Evolutionary conservation across 768 basidiomycete genomes (phyloP).

Genomic region (Pleurotus eryngii): DNA sequence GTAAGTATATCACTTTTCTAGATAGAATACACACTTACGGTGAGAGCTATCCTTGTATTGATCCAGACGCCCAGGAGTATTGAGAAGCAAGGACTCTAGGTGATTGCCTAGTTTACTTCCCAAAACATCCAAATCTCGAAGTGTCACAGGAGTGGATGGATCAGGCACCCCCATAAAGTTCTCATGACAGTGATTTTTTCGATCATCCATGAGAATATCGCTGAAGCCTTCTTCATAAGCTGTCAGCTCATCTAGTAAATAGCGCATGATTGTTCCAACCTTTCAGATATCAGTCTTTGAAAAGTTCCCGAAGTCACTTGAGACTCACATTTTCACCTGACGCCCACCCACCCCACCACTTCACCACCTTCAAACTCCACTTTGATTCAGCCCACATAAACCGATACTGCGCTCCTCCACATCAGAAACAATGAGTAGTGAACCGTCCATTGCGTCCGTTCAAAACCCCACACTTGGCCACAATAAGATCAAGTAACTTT

Average conservation of each 20-base stretch:
- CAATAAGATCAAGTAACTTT: slow-evolving; percentile 17
- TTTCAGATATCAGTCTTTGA: not conserved
- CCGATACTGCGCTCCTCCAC: slow-evolving; percentile 23
- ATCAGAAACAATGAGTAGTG: slow-evolving; percentile 24
- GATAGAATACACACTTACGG: not conserved
- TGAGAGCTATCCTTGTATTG: not conserved
- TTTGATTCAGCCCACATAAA: slow-evolving; percentile 23
- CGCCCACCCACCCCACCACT: slow-evolving; percentile 28
- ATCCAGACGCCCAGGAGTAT: not conserved
- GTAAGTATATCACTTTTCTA: not conserved
- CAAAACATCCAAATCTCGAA: slow-evolving; percentile 8
- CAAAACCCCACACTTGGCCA: slow-evolving; percentile 15
- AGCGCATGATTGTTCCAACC: slow-evolving; percentile 23
- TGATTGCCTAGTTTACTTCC: not conserved
- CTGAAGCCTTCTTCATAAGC: slow-evolving; percentile 25
- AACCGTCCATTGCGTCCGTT: slow-evolving; percentile 14
- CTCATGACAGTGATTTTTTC: slow-evolving; percentile 15
- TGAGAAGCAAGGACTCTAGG: not conserved
- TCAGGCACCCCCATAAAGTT: slow-evolving; percentile 19
- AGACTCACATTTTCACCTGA: slow-evolving; percentile 16
- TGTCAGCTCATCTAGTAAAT: slow-evolving; percentile 24
- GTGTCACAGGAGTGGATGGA: slow-evolving; percentile 3
- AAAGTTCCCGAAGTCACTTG: not conserved
- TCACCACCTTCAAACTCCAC: slow-evolving; percentile 24
- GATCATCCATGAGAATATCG: slow-evolving; percentile 18